Conservation (phyloP, 2,329 filamentous ascomycete genomes). For the Diaporthe vexans region DNA sequence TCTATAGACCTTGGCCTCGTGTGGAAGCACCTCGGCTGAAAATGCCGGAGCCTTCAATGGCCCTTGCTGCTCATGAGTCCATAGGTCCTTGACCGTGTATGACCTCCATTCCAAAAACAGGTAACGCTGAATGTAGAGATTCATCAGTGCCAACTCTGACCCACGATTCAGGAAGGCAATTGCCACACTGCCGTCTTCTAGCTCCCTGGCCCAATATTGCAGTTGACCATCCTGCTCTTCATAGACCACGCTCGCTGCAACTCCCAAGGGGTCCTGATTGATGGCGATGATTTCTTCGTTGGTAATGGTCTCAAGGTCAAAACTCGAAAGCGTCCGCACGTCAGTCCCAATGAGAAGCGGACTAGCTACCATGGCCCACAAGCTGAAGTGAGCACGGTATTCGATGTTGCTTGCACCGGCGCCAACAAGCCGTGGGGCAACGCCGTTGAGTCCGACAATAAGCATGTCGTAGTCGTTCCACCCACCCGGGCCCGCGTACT, state of each 20-base stretch:
- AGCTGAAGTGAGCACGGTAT: constrained; percentile 32
- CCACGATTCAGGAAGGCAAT: constrained; percentile 37
- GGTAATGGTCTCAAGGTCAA: constrained; percentile 35
- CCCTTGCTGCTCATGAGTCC: constrained; percentile 33
- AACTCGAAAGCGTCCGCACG: constrained; percentile 14
- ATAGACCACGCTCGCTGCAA: constrained; percentile 23
- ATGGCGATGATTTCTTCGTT: constrained; percentile 37
- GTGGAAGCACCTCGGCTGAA: constrained; percentile 36
- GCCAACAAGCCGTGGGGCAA: constrained; percentile 26
- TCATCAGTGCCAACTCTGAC: constrained; percentile 27
- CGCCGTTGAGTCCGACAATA: constrained; percentile 33
- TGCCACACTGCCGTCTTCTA: constrained; percentile 29
- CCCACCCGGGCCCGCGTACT: constrained; percentile 30
- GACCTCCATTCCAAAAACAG: constrained; percentile 36
- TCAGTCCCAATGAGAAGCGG: constrained; percentile 34
- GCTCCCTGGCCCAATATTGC: constrained; percentile 35
- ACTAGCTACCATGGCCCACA: constrained; percentile 37
- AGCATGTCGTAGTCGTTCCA: constrained; percentile 41
- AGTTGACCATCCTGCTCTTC: constrained; percentile 23
- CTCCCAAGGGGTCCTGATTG: constrained; percentile 30
- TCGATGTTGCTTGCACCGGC: constrained; percentile 36
- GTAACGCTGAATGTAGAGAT: constrained; percentile 28
- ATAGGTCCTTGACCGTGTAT: constrained; percentile 36
- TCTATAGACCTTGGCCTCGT: constrained; percentile 37
- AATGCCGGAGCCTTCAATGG: constrained; percentile 29